These are phyloP conservation scores for Ophiostoma piceae DNA, from an alignment of 2,329 filamentous ascomycete species.

Conservation along the genomic window DNA sequence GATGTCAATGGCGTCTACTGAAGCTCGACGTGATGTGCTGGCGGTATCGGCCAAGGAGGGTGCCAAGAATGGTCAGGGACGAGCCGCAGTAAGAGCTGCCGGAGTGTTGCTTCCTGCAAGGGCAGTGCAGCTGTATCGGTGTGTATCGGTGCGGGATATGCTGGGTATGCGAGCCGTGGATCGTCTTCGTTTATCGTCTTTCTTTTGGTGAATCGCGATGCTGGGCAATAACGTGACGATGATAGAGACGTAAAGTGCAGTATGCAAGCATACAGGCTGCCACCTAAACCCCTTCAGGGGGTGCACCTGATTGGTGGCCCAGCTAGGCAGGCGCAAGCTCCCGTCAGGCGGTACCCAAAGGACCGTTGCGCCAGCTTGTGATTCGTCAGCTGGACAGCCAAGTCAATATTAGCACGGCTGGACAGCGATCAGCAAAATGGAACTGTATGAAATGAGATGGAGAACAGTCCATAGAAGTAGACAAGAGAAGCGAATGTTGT, in stretches of 20 bases:
- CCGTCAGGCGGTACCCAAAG: conserved; percentile 14
- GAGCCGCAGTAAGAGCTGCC: background rate
- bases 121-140: background rate
- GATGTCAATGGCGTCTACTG: background rate
- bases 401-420: background rate
- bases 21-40: background rate
- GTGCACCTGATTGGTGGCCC: conserved; percentile 19
- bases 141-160: background rate
- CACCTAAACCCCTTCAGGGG: conserved; percentile 4
- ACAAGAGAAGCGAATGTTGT: too few species aligned
- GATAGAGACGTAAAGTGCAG: background rate
- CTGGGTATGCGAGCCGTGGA: background rate
- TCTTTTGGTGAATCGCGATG: background rate
- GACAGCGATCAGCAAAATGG: background rate
- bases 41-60: background rate
- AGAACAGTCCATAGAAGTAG: too few species aligned
- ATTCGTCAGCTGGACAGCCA: conserved; percentile 19
- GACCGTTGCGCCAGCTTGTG: conserved; percentile 15
- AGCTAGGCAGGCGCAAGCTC: conserved; percentile 8
- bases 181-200: background rate
- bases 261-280: conserved; percentile 10
- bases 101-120: background rate
- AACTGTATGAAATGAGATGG: background rate
- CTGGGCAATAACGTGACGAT: background rate
- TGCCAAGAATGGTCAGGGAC: background rate